phyloP scores from a whole-genome alignment of 768 basidiomycete genomes.

The Russula olivacea region DNA sequence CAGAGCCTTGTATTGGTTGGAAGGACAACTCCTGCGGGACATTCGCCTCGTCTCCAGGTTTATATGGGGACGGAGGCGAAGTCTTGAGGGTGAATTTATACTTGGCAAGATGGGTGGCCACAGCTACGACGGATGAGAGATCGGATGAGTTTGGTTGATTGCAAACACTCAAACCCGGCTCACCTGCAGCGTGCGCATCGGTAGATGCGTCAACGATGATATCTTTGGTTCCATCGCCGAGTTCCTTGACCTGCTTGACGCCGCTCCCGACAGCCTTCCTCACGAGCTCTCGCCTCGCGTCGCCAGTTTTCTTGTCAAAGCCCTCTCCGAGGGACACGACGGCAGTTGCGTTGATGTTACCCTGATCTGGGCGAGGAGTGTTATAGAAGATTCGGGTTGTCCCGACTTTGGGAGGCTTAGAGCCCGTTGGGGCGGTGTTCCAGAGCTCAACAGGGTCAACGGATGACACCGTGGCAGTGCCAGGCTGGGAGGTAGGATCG shows the following conservation, averaged over 20 bases:
- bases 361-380: slow-evolving; percentile 35
- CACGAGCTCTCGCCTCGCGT: slow-evolving; percentile 55
- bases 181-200: slow-evolving; percentile 77
- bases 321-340: slow-evolving; percentile 55
- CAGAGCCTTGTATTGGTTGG: slow-evolving; percentile 40
- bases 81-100: slow-evolving; percentile 81
- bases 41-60: slow-evolving; percentile 51
- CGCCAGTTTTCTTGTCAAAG: slow-evolving; percentile 41
- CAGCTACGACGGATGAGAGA: slow-evolving; percentile 44
- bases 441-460: slow-evolving; percentile 48
- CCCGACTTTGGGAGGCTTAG: slow-evolving; percentile 47
- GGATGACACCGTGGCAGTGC: slow-evolving; percentile 31
- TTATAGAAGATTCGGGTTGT: slow-evolving; percentile 62
- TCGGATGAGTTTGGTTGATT: slow-evolving; percentile 16
- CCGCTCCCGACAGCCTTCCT: slow-evolving; percentile 67
- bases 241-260: slow-evolving; percentile 58
- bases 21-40: slow-evolving; percentile 47
- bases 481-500: slow-evolving; percentile 40
- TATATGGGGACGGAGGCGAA: slow-evolving; percentile 55
- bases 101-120: slow-evolving; percentile 67
- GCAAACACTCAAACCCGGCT: slow-evolving; percentile 24
- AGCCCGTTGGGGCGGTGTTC: slow-evolving; percentile 42
- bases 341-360: slow-evolving; percentile 39
- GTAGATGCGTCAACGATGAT: slow-evolving; percentile 55
- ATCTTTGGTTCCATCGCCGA: slow-evolving; percentile 53